Evolutionary conservation across 805 yeast species (phyloP).

Genomic region (Torulaspora gathmanii): DNA sequence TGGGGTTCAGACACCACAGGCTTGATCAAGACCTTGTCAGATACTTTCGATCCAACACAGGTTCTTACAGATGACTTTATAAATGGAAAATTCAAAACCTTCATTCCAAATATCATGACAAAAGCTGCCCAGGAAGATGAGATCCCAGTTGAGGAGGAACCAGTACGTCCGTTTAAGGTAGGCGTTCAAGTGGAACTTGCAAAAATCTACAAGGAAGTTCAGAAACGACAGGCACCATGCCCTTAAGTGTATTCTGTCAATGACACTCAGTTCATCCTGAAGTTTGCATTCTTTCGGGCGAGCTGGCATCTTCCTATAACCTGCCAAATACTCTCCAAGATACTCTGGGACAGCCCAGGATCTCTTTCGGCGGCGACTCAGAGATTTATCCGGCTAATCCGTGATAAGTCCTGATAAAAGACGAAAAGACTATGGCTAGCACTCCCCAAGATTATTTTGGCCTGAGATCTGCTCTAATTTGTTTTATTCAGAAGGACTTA

Average conservation of each 20-base stretch:
- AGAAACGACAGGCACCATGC: neutral
- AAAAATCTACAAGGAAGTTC: slow-evolving; percentile 2
- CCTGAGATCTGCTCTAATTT: no score
- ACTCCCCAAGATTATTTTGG: no score
- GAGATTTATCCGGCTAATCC: no score
- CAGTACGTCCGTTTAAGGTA: neutral
- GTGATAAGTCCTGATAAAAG: no score
- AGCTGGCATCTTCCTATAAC: no score
- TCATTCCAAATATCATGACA: slow-evolving; percentile 4
- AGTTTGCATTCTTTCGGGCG: no score
- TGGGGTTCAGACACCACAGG: slow-evolving; percentile 49
- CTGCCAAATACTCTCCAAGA: no score
- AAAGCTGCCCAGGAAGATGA: neutral
- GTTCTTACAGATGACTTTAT: slow-evolving; percentile 9
- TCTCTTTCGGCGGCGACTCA: no score
- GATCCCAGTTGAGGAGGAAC: neutral
- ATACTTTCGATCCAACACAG: slow-evolving; percentile 31
- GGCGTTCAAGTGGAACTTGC: slow-evolving; percentile 17
- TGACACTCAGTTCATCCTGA: neutral
- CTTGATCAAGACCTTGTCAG: slow-evolving; percentile 43
- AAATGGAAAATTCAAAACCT: slow-evolving; percentile 2
- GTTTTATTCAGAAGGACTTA: no score
- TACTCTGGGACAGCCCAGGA: no score
- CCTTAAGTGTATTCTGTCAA: neutral
- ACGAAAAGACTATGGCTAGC: no score